A percentile compares a stretch with the other conserved stretches of the same genome.
Conservation (phyloP, 1,139 yeast genomes). For the Pichiaceae sp. region DNA sequence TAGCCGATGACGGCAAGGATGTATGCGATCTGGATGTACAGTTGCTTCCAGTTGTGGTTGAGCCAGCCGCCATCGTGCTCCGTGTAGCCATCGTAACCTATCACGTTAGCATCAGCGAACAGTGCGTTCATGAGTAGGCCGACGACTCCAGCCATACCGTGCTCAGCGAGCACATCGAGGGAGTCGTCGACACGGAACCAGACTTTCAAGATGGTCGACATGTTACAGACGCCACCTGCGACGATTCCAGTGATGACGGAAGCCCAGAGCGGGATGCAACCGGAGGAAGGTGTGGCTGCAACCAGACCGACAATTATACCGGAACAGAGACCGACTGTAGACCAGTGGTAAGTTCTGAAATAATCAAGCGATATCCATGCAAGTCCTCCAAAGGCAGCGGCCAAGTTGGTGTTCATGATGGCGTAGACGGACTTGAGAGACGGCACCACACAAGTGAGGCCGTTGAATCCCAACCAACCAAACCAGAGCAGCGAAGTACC, state of each 20-base stretch:
- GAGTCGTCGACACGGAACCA: constrained; percentile 82
- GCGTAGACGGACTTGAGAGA: constrained; percentile 68
- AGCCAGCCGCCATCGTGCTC: constrained; percentile 90
- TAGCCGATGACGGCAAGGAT: constrained; percentile 69
- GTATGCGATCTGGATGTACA: constrained; percentile 84
- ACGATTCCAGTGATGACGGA: constrained; percentile 77
- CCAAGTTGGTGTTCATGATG: constrained; percentile 82
- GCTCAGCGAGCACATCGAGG: constrained; percentile 93
- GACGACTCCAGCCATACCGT: constrained; percentile 91
- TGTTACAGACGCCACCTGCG: constrained; percentile 81
- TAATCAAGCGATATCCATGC: constrained; percentile 90
- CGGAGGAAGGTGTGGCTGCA: constrained; percentile 94
- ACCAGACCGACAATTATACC: constrained; percentile 93
- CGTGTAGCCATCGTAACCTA: constrained; percentile 81
- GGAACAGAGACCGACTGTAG: constrained; percentile 91
- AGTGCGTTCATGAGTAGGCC: constrained; percentile 84
- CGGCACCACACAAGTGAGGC: constrained; percentile 66
- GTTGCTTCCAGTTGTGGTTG: constrained; percentile 81
- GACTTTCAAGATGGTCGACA: constrained; percentile 81
- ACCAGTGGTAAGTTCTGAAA: constrained; percentile 83
- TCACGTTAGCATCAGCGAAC: constrained; percentile 79
- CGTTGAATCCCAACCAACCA: constrained; percentile 89
- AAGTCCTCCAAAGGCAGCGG: constrained; percentile 87
- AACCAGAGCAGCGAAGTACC: constrained; percentile 54
- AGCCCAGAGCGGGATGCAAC: constrained; percentile 87